These are phyloP conservation scores for Colletotrichum sp. DNA, from an alignment of 2,329 filamentous ascomycete genomes.

Conservation along the genomic window DNA sequence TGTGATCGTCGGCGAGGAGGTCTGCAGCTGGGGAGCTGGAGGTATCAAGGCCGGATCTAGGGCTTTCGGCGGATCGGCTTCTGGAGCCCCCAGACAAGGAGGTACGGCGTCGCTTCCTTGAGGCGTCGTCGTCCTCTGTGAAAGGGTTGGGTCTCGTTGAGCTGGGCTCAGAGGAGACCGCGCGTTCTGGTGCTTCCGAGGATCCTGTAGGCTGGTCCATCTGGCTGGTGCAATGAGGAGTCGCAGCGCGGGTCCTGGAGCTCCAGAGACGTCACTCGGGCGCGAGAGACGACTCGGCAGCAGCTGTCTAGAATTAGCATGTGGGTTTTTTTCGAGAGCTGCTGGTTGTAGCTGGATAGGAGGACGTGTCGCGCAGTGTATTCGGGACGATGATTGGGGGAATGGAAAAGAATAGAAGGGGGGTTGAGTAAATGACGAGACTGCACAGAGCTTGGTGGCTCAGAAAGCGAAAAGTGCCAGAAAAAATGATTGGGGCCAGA, in stretches of 20 bases:
- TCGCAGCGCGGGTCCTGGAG: constrained; percentile 45
- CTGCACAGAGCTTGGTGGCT: constrained; percentile 1
- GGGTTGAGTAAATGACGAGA: background rate
- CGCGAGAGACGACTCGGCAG: constrained; percentile 59
- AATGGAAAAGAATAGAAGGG: constrained; percentile 22
- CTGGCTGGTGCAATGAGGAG: constrained; percentile 45
- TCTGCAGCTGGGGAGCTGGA: constrained; percentile 34
- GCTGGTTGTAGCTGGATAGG: constrained; percentile 21
- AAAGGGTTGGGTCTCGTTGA: constrained; percentile 70
- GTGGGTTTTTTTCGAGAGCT: constrained; percentile 42
- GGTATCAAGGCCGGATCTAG: constrained; percentile 35
- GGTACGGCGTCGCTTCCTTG: constrained; percentile 67
- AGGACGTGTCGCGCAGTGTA: constrained; percentile 5
- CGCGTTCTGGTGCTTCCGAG: constrained; percentile 60
- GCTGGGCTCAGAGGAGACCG: constrained; percentile 66
- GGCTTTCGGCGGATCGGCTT: constrained; percentile 55
- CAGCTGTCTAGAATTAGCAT: constrained; percentile 62
- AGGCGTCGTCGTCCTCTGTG: constrained; percentile 59
- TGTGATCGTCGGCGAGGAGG: constrained; percentile 26
- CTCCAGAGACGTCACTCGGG: constrained; percentile 56
- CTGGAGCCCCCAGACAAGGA: constrained; percentile 58
- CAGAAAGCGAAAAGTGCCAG: background rate
- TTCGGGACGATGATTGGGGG: constrained; percentile 7
- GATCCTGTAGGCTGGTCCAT: constrained; percentile 59
- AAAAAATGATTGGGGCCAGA: background rate